Percentiles rank a stretch among this genome's conserved stretches.
Evolutionary conservation across 768 basidiomycete species (phyloP).

Genomic region (Pleurotus salmoneostramineus): DNA sequence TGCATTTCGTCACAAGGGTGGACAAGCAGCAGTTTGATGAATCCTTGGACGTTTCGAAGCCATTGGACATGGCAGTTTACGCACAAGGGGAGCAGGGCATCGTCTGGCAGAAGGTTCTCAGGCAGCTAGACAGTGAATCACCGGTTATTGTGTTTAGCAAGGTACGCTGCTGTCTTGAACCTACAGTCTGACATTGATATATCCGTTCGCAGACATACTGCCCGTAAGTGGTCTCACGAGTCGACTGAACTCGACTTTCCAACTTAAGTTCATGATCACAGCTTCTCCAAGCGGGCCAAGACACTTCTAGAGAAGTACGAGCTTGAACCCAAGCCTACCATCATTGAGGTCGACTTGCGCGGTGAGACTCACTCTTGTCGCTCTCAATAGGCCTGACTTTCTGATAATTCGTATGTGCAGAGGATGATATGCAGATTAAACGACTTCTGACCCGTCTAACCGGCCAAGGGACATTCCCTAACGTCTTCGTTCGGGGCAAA

Average conservation of each 20-base stretch:
- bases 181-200: background rate
- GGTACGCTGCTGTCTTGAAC: conserved; percentile 32
- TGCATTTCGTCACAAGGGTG: conserved; percentile 57
- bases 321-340: conserved; percentile 57
- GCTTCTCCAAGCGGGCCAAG: conserved; percentile 60
- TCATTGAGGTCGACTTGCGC: conserved; percentile 76
- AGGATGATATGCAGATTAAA: conserved; percentile 63
- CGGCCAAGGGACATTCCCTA: conserved; percentile 68
- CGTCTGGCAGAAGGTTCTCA: conserved; percentile 41
- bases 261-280: conserved; percentile 18
- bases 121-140: conserved; percentile 35
- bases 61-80: conserved; percentile 52
- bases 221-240: conserved; percentile 38
- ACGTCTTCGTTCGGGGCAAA: conserved; percentile 60
- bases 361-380: conserved; percentile 24
- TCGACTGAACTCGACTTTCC: background rate
- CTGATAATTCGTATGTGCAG: conserved; percentile 23
- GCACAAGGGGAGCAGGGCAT: conserved; percentile 38
- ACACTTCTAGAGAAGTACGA: conserved; percentile 57
- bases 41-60: conserved; percentile 40
- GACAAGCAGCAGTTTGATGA: conserved; percentile 32
- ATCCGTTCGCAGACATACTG: conserved; percentile 54
- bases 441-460: conserved; percentile 64
- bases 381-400: no score
- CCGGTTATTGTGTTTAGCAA: conserved; percentile 84